Percentiles rank a stretch among this genome's conserved stretches.
These are phyloP conservation scores for Suillus plorans DNA, from an alignment of 768 basidiomycete species.

Conservation along the genomic window DNA sequence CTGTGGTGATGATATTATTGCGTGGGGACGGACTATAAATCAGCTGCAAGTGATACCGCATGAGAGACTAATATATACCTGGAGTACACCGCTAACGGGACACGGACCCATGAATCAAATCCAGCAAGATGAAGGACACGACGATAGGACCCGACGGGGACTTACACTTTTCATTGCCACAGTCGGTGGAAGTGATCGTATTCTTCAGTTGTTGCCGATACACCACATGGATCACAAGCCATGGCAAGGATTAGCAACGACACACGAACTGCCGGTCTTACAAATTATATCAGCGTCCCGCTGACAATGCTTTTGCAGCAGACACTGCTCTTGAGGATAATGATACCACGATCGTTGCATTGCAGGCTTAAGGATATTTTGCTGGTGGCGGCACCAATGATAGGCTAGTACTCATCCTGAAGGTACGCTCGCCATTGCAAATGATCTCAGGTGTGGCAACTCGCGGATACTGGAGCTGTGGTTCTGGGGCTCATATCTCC, in stretches of 20 bases:
- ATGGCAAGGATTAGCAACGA: conserved; percentile 50
- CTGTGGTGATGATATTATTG: background rate
- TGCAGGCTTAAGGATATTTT: conserved; percentile 20
- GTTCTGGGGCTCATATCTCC: conserved; percentile 35
- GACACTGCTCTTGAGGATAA: conserved; percentile 48
- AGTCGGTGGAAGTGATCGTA: background rate
- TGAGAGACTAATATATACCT: too few species aligned
- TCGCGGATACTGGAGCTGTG: conserved; percentile 47
- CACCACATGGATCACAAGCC: conserved; percentile 26
- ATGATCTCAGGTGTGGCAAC: conserved; percentile 32
- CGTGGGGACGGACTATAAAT: background rate
- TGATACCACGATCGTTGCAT: conserved; percentile 29
- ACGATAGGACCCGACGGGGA: too few species aligned
- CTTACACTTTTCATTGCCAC: background rate
- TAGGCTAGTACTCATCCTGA: conserved; percentile 51
- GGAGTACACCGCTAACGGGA: too few species aligned
- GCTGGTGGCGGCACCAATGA: conserved; percentile 52
- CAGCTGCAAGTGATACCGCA: too few species aligned
- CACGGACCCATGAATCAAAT: too few species aligned
- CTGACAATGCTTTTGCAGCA: conserved; percentile 37
- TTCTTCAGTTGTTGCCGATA: conserved; percentile 44
- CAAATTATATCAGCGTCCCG: conserved; percentile 37
- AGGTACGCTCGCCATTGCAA: conserved; percentile 40
- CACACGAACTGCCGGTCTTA: conserved; percentile 44
- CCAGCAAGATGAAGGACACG: too few species aligned